Evolutionary conservation across 2,329 filamentous ascomycete genomes (phyloP).

Genomic region (Apiospora malaysiana): DNA sequence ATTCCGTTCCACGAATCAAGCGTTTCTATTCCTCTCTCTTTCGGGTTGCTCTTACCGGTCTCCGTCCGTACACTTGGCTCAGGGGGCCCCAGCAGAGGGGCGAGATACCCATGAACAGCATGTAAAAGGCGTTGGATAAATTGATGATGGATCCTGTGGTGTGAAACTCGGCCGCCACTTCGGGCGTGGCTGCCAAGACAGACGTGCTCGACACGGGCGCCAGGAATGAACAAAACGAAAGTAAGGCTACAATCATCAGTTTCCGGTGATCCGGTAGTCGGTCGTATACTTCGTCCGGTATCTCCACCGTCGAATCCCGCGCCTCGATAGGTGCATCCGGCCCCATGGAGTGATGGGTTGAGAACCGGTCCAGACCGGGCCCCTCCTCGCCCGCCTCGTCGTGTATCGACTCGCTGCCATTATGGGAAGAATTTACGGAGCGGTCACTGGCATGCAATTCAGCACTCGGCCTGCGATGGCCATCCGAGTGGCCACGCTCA

Average conservation of each 20-base stretch:
- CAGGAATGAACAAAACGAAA: slow-evolving; percentile 78
- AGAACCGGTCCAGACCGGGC: slow-evolving; percentile 34
- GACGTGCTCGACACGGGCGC: slow-evolving; percentile 78
- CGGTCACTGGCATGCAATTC: slow-evolving; percentile 19
- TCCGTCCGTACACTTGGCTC: slow-evolving; percentile 67
- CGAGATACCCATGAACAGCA: slow-evolving; percentile 74
- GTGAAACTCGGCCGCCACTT: slow-evolving; percentile 69
- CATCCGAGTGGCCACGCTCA: background rate
- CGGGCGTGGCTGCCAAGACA: slow-evolving; percentile 74
- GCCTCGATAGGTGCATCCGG: slow-evolving; percentile 39
- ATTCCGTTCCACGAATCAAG: background rate
- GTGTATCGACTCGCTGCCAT: slow-evolving; percentile 28
- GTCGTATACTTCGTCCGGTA: slow-evolving; percentile 67
- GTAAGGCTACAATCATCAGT: slow-evolving; percentile 67
- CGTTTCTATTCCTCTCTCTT: background rate
- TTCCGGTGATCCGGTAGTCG: slow-evolving; percentile 68
- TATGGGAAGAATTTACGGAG: slow-evolving; percentile 21
- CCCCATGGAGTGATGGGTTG: slow-evolving; percentile 38
- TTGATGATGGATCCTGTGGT: slow-evolving; percentile 75
- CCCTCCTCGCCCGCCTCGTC: slow-evolving; percentile 20
- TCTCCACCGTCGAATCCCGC: slow-evolving; percentile 41
- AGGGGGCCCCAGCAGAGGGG: slow-evolving; percentile 76
- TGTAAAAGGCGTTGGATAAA: slow-evolving; percentile 73
- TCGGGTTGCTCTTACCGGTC: slow-evolving; percentile 51
- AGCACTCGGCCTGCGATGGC: slow-evolving; percentile 9